A percentile compares a stretch with the other conserved stretches of the same genome.
Conservation (phyloP, 164 flowering plant species). For the Cinnamomum chago region DNA sequence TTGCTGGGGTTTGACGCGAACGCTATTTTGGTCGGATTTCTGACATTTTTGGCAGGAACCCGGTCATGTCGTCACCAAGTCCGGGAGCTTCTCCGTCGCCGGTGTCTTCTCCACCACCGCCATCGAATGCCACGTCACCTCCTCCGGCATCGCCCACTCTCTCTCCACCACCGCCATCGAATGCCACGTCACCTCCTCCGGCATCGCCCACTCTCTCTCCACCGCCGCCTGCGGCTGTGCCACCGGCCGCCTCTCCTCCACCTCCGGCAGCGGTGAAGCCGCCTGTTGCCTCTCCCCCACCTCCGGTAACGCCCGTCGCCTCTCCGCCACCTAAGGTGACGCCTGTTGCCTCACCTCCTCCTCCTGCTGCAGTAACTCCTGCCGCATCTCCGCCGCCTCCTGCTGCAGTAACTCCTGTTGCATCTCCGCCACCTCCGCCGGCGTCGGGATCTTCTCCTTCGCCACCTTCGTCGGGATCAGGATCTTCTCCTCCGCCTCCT, state of each 20-base stretch:
- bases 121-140: neutral
- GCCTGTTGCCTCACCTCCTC: slow-evolving; percentile 15
- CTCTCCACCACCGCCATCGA: slow-evolving; percentile 10
- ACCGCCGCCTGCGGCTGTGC: neutral
- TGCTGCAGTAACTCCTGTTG: slow-evolving; percentile 6
- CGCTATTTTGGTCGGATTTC: neutral
- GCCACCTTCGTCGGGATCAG: slow-evolving; percentile 1
- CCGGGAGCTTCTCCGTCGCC: slow-evolving; percentile 21
- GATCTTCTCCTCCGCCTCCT: slow-evolving; percentile 20
- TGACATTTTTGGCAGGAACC: neutral
- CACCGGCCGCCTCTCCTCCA: slow-evolving; percentile 1
- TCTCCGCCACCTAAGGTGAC: slow-evolving; percentile 15
- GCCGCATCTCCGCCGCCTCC: neutral
- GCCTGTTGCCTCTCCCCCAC: neutral
- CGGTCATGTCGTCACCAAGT: slow-evolving; percentile 22
- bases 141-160: neutral
- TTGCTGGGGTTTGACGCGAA: neutral
- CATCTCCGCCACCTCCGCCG: neutral
- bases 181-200: slow-evolving; percentile 20
- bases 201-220: slow-evolving; percentile 3
- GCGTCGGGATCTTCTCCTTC: neutral
- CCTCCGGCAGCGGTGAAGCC: too few species aligned
- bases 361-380: slow-evolving; percentile 17
- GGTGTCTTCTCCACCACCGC: slow-evolving; percentile 24
- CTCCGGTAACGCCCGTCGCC: neutral